Evolutionary conservation across 768 basidiomycete genomes (phyloP).

Genomic region (Lactarius pseudohatsudake): DNA sequence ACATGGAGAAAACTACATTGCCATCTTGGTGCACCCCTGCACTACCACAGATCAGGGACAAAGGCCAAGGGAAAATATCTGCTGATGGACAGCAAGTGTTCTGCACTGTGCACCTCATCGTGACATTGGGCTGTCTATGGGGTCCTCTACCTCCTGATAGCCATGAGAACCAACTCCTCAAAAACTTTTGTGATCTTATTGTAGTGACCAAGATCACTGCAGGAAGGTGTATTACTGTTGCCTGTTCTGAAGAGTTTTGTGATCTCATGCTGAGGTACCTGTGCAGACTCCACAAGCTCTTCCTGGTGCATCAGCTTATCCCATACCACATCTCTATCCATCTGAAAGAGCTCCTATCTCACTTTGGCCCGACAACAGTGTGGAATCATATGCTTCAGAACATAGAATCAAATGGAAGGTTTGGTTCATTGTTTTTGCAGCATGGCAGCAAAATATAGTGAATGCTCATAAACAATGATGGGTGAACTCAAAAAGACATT

Average conservation of each 20-base stretch:
- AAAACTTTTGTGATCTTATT: neutral
- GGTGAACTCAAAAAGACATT: slow-evolving; percentile 37
- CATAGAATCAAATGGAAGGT: slow-evolving; percentile 35
- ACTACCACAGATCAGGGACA: slow-evolving; percentile 26
- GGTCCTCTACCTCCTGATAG: neutral
- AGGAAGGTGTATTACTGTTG: neutral
- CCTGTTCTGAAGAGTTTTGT: neutral
- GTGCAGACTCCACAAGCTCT: slow-evolving; percentile 34
- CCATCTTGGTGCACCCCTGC: slow-evolving; percentile 32
- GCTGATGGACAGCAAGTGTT: slow-evolving; percentile 32
- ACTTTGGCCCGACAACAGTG: slow-evolving; percentile 39
- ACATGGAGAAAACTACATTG: slow-evolving; percentile 25
- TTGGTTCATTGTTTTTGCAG: slow-evolving; percentile 33
- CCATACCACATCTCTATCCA: slow-evolving; percentile 43
- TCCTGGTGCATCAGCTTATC: neutral
- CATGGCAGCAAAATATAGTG: neutral
- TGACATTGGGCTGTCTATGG: neutral
- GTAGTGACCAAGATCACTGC: neutral
- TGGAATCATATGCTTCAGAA: slow-evolving; percentile 41
- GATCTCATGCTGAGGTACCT: slow-evolving; percentile 38
- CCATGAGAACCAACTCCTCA: neutral
- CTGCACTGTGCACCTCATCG: slow-evolving; percentile 8
- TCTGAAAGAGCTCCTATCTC: slow-evolving; percentile 34
- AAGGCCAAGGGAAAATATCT: slow-evolving; percentile 30
- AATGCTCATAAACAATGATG: slow-evolving; percentile 10